phyloP scores from a whole-genome alignment of 2,329 filamentous ascomycete species.

The Fusarium incarnatum region DNA sequence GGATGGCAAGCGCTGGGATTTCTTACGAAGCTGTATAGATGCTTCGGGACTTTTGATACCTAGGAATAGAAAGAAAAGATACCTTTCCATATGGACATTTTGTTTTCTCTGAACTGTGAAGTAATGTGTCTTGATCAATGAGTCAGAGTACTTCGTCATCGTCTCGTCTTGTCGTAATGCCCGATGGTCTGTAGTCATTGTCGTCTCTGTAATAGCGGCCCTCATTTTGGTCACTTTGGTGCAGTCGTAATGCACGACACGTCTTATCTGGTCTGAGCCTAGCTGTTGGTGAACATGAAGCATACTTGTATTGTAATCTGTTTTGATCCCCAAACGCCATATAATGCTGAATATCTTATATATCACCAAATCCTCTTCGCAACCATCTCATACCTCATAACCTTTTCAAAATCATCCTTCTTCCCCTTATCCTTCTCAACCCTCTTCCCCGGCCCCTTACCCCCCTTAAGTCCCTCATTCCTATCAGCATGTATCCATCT shows the following conservation, averaged over 20 bases:
- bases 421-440: constrained; percentile 59
- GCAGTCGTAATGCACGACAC: too few relatives aligned
- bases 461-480: constrained; percentile 73
- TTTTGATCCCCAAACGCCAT: too few relatives aligned
- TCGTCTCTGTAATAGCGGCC: too few relatives aligned
- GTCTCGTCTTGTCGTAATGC: not conserved
- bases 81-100: constrained; percentile 32
- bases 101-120: not conserved
- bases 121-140: too few relatives aligned
- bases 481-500: constrained; percentile 90
- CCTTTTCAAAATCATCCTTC: constrained; percentile 68
- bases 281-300: too few relatives aligned
- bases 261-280: too few relatives aligned
- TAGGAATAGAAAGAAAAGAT: constrained; percentile 43
- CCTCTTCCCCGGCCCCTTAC: constrained; percentile 65
- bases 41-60: constrained; percentile 38
- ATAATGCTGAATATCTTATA: too few relatives aligned
- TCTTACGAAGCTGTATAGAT: constrained; percentile 7
- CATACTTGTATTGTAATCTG: too few relatives aligned
- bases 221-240: too few relatives aligned
- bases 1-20: constrained; percentile 37
- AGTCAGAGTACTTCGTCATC: too few relatives aligned
- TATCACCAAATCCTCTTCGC: constrained; percentile 93
- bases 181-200: too few relatives aligned
- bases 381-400: constrained; percentile 92